Conservation (phyloP, 192 early-diverging fungal genomes). For the Entophlyctis helioformis region DNA sequence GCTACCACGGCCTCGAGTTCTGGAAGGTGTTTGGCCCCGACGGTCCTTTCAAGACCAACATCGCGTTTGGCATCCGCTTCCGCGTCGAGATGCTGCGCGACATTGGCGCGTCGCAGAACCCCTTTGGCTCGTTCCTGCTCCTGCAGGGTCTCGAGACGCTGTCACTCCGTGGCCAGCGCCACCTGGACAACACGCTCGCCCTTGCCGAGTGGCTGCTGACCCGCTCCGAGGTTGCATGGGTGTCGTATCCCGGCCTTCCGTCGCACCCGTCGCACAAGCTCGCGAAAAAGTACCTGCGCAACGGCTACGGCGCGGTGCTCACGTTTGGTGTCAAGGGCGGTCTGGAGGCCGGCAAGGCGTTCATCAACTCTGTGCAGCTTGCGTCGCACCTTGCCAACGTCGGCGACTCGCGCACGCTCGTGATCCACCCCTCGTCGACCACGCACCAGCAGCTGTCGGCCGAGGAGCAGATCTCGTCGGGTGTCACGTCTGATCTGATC, state of each 20-base stretch:
- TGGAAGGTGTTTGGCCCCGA: slow-evolving; percentile 75
- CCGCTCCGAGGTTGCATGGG: slow-evolving; percentile 68
- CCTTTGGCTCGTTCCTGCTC: slow-evolving; percentile 80
- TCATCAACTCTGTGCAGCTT: slow-evolving; percentile 70
- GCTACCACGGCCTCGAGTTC: slow-evolving; percentile 81
- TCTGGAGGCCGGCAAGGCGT: slow-evolving; percentile 39
- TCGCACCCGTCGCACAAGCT: slow-evolving; percentile 62
- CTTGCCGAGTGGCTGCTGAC: slow-evolving; percentile 70
- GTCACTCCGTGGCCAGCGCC: slow-evolving; percentile 77
- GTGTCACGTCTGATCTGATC: slow-evolving; percentile 70
- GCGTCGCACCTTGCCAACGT: slow-evolving; percentile 88
- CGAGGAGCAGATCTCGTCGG: slow-evolving; percentile 64
- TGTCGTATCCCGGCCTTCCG: slow-evolving; percentile 77
- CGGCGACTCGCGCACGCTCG: slow-evolving; percentile 84
- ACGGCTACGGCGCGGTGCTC: slow-evolving; percentile 81
- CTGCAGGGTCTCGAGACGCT: slow-evolving; percentile 87
- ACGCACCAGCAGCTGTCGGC: slow-evolving; percentile 82
- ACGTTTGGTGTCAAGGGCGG: slow-evolving; percentile 36
- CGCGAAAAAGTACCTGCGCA: slow-evolving; percentile 70
- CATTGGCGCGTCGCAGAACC: slow-evolving; percentile 71
- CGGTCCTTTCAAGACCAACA: slow-evolving; percentile 45
- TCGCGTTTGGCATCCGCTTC: slow-evolving; percentile 64
- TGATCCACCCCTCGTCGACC: slow-evolving; percentile 72
- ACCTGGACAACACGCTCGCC: slow-evolving; percentile 63
- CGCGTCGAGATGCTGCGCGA: slow-evolving; percentile 79